These are phyloP conservation scores for Musa troglodytarum DNA, from an alignment of 176 grass and related monocot species.

Conservation along the genomic window DNA sequence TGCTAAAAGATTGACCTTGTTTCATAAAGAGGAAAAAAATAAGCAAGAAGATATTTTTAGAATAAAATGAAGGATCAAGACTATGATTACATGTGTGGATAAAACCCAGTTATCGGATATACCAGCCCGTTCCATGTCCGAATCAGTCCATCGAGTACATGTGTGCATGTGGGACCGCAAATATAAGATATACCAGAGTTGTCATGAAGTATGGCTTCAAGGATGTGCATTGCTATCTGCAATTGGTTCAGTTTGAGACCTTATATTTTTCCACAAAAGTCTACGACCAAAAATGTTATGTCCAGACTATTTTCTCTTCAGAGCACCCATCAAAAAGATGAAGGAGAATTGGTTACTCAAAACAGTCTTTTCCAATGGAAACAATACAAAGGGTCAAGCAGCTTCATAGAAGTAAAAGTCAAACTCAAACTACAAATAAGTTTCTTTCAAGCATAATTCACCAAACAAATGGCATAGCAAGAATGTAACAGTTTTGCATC, in stretches of 20 bases:
- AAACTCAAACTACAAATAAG: no score
- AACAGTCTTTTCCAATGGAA: no score
- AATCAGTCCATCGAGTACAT: conserved; percentile 4
- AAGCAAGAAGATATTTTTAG: not conserved
- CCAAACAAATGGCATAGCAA: no score
- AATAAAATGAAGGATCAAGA: not conserved
- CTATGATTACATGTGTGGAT: not conserved
- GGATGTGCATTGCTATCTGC: conserved; percentile 22
- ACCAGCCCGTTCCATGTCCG: conserved; percentile 8
- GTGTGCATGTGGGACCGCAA: not conserved
- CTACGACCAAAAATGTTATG: not conserved
- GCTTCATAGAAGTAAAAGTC: no score
- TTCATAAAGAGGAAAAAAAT: not conserved
- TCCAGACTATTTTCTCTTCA: not conserved
- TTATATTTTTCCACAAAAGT: not conserved
- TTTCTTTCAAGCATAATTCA: no score
- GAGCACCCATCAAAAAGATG: no score
- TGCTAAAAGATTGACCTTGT: conserved; percentile 4
- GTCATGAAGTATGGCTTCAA: conserved; percentile 15
- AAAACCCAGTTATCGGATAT: not conserved
- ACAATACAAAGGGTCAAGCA: no score
- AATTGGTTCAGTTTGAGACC: not conserved
- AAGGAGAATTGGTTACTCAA: no score
- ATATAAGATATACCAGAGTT: conserved; percentile 8
- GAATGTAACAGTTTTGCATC: no score